Evolutionary conservation across 306 rosid genomes (phyloP).

Genomic region (Arachis hypogaea): DNA sequence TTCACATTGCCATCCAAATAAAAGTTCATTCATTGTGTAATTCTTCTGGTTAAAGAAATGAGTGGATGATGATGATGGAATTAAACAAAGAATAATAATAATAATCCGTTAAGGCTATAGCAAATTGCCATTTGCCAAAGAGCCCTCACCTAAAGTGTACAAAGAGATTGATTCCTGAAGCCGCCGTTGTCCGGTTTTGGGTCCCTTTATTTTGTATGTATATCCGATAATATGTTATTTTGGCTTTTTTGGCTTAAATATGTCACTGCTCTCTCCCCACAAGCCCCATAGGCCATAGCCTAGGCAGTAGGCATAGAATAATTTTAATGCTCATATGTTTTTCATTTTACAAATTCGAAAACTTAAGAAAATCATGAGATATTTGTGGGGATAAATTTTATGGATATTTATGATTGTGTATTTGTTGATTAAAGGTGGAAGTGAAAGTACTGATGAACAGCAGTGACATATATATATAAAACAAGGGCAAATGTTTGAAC

Average conservation of each 20-base stretch:
- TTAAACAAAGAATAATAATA: no score
- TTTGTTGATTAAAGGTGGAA: not conserved
- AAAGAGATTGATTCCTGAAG: not conserved
- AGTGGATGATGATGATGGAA: no score
- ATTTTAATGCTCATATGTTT: not conserved
- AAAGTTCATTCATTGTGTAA: no score
- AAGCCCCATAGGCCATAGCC: not conserved
- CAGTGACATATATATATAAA: not conserved
- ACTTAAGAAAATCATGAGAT: not conserved
- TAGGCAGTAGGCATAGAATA: not conserved
- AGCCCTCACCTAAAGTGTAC: no score
- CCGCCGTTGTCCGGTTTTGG: not conserved
- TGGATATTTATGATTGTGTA: not conserved
- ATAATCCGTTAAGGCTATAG: no score
- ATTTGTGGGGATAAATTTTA: not conserved
- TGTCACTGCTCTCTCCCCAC: not conserved
- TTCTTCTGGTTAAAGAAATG: no score
- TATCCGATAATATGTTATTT: not conserved
- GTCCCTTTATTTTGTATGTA: not conserved
- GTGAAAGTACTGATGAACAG: not conserved
- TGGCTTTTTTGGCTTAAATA: not conserved
- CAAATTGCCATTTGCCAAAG: no score
- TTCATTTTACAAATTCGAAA: not conserved
- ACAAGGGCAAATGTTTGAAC: not conserved
- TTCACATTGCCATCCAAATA: no score